Base-by-base conservation (phyloP, 139 green algal genomes). In the Eudorina sp. region DNA sequence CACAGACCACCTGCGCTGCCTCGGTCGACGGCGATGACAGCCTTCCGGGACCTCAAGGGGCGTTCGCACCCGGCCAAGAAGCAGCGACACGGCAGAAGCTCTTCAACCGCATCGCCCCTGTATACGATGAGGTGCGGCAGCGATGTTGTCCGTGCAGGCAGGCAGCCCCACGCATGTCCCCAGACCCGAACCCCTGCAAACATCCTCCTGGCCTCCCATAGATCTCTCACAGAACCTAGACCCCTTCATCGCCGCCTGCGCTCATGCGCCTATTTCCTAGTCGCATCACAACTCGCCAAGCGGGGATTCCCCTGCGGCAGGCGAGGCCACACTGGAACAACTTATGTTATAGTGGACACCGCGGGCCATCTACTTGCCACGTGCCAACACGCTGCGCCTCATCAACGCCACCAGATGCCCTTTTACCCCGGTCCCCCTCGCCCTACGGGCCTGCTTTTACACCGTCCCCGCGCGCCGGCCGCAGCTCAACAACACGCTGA, bases 401-500 rank as follows among this genome's bases (percentile, higher is more conserved):
- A n/a, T n/a, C n/a, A n/a, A n/a, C n/a, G n/a, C n/a, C n/a, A n/a
- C n/a, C n/a, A n/a, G n/a, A n/a, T n/a, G n/a, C n/a, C n/a, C n/a
- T n/a, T n/a, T n/a, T n/a, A n/a, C n/a, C n/a, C n/a, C n/a, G n/a
- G n/a, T n/a, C n/a, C n/a, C n/a, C n/a, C n/a, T n/a, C n/a, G n/a
- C n/a, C n/a, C n/a, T n/a, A n/a, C n/a, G n/a, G n/a, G 13, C 51
- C 51, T 60, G 14, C 51, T 16, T 16, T 60, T 60, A 60, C 51
- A 13, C 16, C 51, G 51, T 16, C 16, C 51, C 36, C 78, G 0
- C 58, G 1, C 23, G 23, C 18, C 46, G 27, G 46, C 2, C 85
- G 86, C 43, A 98, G 93, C 91, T 99, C 14, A 99, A 99, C 91
- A 95, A 99, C 68, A 72, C 79, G 23, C 94, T 99, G 3, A 98